Evolutionary conservation across 495 filamentous ascomycete species (phyloP).

Genomic region (Astrocystis sublimbata): DNA sequence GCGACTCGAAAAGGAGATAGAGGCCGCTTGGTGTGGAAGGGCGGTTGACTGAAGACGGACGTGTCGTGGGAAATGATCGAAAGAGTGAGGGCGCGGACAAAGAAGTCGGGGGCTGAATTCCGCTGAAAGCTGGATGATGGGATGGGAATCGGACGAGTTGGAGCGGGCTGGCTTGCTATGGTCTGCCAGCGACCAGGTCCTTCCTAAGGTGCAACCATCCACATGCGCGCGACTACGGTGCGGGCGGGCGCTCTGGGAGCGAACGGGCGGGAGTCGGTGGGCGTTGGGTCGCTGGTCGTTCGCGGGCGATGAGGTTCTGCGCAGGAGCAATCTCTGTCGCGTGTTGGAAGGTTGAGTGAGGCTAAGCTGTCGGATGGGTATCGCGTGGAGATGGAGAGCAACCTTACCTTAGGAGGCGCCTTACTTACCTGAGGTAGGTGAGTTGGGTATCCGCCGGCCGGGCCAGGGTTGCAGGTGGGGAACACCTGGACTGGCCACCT

Average conservation of each 20-base stretch:
- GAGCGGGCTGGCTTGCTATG: conserved; percentile 16
- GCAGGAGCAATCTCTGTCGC: conserved; percentile 34
- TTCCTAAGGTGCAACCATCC: conserved; percentile 16
- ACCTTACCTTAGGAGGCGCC: too few relatives aligned
- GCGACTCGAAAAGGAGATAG: not conserved
- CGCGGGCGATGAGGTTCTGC: conserved; percentile 16
- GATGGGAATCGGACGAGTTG: too few relatives aligned
- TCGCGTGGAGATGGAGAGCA: conserved; percentile 13
- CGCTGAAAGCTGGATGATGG: too few relatives aligned
- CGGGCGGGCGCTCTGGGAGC: conserved; percentile 2
- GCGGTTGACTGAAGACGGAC: not conserved
- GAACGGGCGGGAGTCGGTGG: not conserved
- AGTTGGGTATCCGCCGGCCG: too few relatives aligned
- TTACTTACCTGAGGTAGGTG: too few relatives aligned
- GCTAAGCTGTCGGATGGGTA: conserved; percentile 13
- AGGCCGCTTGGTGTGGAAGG: not conserved
- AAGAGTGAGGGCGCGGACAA: conserved; percentile 14
- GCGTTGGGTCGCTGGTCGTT: conserved; percentile 11
- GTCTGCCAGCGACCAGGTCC: conserved; percentile 20
- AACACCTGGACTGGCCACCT: too few relatives aligned
- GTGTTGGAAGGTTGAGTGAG: conserved; percentile 22
- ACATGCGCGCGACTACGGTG: conserved; percentile 2
- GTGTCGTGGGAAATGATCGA: not conserved
- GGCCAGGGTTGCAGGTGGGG: too few relatives aligned
- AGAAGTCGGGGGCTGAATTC: conserved; percentile 15